Evolutionary conservation across 2,329 filamentous ascomycete species (phyloP), one percentile per base, ranked within the genome.

Genomic region (Coniochaeta ligniaria): DNA sequence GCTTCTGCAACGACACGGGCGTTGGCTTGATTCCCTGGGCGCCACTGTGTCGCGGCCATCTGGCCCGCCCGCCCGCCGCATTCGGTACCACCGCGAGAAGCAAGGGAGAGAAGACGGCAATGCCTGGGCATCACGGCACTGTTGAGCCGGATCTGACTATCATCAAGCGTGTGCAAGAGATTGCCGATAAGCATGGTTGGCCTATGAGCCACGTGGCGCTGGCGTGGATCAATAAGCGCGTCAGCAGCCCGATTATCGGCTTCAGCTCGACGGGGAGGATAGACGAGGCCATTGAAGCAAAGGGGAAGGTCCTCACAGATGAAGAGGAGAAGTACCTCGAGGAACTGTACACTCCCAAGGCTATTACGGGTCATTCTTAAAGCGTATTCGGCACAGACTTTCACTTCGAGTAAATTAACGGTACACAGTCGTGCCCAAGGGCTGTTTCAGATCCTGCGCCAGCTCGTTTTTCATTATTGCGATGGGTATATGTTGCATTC

Each of bases 271-370:
- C 80, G 36, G 76, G 78, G 61, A 75, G 86, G n/a, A 80, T 90
- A 52, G 82, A 87, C 38, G 84, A 89, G 73, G 83, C 84, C 1
- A 75, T 86, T 20, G 73, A 75, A 2, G 73, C 75, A 0, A 65
- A 74, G 6, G 75, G 74, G 2, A 78, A 80, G 45, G 75, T 75
- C 52, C 69, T 90, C 62, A 82, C 76, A 0, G 76, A 80, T 0
- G 83, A 88, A 63, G 86, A 89, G 67, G 78, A 83, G 63, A 76
- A 78, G 59, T 86, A 84, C 66, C 71, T 89, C 5, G 86, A 89
- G 71, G 85, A 85, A 69, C 75, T 81, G 20, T 89, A 88, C 71
- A 63, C 80, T 65, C 81, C 82, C 2, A 82, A 84, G 76, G 66
- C 71, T 26, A 73, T 82, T 24, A 57, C 68, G 12, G 77, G 79